phyloP scores from a whole-genome alignment of 2,329 filamentous ascomycete genomes.

The Bipolaris bicolor region DNA sequence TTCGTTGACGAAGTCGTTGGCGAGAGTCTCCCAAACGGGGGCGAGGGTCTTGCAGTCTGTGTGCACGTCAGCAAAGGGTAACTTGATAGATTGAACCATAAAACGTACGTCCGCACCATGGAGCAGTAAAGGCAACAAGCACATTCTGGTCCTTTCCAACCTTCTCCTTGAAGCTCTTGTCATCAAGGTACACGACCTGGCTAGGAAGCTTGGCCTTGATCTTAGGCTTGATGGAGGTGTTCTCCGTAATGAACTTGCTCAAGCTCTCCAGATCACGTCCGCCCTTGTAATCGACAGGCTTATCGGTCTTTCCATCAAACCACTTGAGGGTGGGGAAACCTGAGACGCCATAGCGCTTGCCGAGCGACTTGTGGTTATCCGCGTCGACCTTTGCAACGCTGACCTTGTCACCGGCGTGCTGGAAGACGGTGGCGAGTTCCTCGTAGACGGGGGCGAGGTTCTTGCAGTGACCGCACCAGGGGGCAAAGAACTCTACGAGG shows the following conservation, averaged over 20 bases:
- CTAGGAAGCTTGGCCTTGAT: conserved; percentile 75
- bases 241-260: conserved; percentile 78
- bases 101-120: conserved; percentile 95
- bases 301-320: conserved; percentile 93
- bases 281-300: conserved; percentile 82
- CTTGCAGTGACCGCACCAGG: conserved; percentile 99
- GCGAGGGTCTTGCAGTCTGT: conserved; percentile 96
- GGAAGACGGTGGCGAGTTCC: conserved; percentile 78
- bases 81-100: conserved; percentile 5
- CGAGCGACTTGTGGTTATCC: conserved; percentile 82
- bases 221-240: conserved; percentile 84
- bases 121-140: conserved; percentile 94
- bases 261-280: conserved; percentile 88
- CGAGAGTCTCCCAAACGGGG: conserved; percentile 87
- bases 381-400: conserved; percentile 96
- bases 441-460: conserved; percentile 93
- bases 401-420: conserved; percentile 74
- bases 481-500: conserved; percentile 96
- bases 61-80: conserved; percentile 14
- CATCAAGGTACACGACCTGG: conserved; percentile 78
- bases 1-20: conserved; percentile 79
- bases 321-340: conserved; percentile 98
- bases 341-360: conserved; percentile 84
- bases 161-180: conserved; percentile 75
- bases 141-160: conserved; percentile 88